Base-by-base conservation (phyloP, 805 yeast species). In the Sporopachydermia quercuum region DNA sequence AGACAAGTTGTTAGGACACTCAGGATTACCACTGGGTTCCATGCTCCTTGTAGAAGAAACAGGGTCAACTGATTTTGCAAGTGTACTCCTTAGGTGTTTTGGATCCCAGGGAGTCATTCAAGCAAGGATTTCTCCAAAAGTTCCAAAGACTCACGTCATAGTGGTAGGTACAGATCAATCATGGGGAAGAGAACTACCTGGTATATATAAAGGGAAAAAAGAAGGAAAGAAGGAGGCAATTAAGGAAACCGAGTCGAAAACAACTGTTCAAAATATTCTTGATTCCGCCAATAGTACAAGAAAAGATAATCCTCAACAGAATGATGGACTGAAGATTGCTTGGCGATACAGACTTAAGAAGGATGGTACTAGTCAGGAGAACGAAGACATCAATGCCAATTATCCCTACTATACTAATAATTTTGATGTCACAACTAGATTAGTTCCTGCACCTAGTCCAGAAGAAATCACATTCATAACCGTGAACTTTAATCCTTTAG, bases 41-140 rank as follows among this genome's bases (percentile, higher is more conserved):
- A 68, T 81, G 4, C 52, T 86, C 33, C 55, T 87, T 11, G 54
- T 89, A 3, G 89, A 84, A 54, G 97, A 89, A 53, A 70, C 73
- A 13, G 91, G 94, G 0, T 78, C 89, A 4, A 89, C 97, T 0
- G 96, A 89, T 52, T 89, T 85, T 52, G 68, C 81, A 4, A 70
- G 85, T 4, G 76, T 83, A 6, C 47, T 89, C 30, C 54, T 76
- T 18, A 74, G 86, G 46, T 61, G 74, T 3, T 82, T 77, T 61
- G 76, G 82, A 1, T 68, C 93, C 1, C 93, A 83, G 56, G 94
- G 95, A 11, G 57, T 78, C 23, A 56, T 74, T 1, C 89, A 81
- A 44, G 76, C 68, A 13, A 48, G 41, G 16, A 16, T 16, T 19
- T 41, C 61, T 46, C 33, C 51, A 16, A 55, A 57, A 17, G 43